phyloP scores from a whole-genome alignment of 2,329 filamentous ascomycete species.

The Clarireedia homoeocarpa region DNA sequence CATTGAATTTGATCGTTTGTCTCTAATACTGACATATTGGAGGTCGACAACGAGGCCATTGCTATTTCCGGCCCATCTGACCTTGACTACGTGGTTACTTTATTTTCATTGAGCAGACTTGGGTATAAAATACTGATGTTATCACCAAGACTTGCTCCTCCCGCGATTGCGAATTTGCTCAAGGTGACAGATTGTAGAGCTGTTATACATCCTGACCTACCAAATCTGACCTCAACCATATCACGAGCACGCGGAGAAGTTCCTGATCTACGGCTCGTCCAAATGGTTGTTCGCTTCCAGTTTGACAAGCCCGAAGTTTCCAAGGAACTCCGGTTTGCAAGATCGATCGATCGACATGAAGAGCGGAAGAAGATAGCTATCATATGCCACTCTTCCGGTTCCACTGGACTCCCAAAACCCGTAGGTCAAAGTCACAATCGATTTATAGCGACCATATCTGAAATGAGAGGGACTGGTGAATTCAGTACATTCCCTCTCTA shows the following conservation, averaged over 20 bases:
- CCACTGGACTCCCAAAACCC: slow-evolving; percentile 52
- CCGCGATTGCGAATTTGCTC: slow-evolving; percentile 40
- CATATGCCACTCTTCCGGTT: slow-evolving; percentile 34
- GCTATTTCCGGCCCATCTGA: slow-evolving; percentile 20
- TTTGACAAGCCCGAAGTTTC: background rate
- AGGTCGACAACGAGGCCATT: slow-evolving; percentile 11
- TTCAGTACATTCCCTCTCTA: slow-evolving; percentile 51
- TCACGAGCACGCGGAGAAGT: background rate
- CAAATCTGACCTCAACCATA: background rate
- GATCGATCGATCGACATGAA: background rate
- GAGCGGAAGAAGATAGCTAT: slow-evolving; percentile 3
- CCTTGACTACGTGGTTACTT: slow-evolving; percentile 42
- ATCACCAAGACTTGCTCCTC: slow-evolving; percentile 42
- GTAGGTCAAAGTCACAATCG: slow-evolving; percentile 48
- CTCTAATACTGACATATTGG: background rate
- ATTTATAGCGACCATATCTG: slow-evolving; percentile 35
- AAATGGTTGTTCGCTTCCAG: slow-evolving; percentile 3
- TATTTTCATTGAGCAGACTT: slow-evolving; percentile 43
- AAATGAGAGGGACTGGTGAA: slow-evolving; percentile 31
- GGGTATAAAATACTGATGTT: slow-evolving; percentile 46
- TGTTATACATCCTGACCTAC: slow-evolving; percentile 9
- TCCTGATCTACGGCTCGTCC: background rate
- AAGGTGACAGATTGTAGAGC: slow-evolving; percentile 28
- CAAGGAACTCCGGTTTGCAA: background rate
- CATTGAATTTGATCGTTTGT: background rate